These are phyloP conservation scores for Apocynum venetum DNA, from an alignment of 257 asterid genomes.

Conservation along the genomic window DNA sequence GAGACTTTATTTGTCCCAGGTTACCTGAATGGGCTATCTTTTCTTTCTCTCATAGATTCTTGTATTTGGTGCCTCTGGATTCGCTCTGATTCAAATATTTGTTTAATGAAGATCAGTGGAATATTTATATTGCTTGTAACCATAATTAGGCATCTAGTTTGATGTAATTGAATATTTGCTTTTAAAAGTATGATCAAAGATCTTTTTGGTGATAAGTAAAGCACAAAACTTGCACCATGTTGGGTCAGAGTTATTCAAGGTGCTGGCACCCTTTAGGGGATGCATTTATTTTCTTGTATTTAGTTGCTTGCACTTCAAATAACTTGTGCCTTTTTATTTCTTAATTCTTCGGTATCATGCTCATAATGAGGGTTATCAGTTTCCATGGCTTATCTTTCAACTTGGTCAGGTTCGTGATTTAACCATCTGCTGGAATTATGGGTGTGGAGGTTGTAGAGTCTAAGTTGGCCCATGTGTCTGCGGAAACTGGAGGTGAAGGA, in stretches of 20 bases:
- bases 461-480: conserved; percentile 27
- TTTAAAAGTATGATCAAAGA: background rate
- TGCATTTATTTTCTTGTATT: conserved; percentile 5
- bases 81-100: background rate
- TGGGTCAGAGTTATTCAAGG: background rate
- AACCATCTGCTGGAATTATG: conserved; percentile 28
- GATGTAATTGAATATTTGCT: background rate
- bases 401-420: conserved; percentile 30
- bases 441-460: conserved; percentile 51
- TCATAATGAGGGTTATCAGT: background rate
- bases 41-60: background rate
- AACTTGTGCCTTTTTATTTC: background rate
- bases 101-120: background rate
- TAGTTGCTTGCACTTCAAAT: background rate
- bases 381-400: background rate
- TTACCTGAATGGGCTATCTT: background rate
- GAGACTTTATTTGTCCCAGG: background rate
- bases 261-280: background rate
- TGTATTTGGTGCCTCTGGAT: background rate
- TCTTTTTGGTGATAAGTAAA: background rate
- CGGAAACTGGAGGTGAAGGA: conserved; percentile 29
- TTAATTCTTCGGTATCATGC: background rate
- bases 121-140: background rate
- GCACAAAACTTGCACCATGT: background rate
- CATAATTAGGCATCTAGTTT: background rate